These are phyloP conservation scores for Cyphellophora europaea DNA, from an alignment of 2,329 filamentous ascomycete genomes.

Conservation along the genomic window DNA sequence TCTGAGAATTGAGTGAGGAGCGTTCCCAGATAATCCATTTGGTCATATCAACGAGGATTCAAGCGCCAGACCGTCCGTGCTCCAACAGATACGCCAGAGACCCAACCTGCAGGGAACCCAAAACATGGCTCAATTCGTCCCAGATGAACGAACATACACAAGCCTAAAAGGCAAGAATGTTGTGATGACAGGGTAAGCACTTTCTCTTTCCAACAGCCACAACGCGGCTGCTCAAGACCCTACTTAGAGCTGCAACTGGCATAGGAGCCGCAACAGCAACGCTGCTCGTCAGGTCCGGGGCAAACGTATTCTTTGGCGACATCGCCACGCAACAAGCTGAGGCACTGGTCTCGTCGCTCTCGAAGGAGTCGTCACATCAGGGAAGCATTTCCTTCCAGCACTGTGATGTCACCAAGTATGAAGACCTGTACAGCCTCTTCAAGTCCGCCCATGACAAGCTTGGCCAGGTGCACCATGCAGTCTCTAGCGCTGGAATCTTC, in stretches of 20 bases:
- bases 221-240: too few species aligned
- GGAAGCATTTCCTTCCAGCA: constrained; percentile 3
- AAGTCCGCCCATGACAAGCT: constrained; percentile 1
- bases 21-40: too few species aligned
- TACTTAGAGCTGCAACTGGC: constrained; percentile 20
- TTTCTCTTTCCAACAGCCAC: too few species aligned
- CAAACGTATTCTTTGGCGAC: constrained; percentile 8
- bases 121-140: background rate
- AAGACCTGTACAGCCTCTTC: constrained; percentile 6
- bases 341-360: background rate
- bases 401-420: constrained; percentile 2
- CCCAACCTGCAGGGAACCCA: too few species aligned
- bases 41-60: too few species aligned
- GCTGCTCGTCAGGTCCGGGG: constrained; percentile 1
- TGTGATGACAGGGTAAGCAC: background rate
- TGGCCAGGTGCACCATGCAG: constrained; percentile 31
- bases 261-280: constrained; percentile 29
- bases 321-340: background rate
- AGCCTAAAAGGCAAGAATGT: constrained; percentile 1
- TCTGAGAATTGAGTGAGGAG: too few species aligned
- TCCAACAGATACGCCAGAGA: too few species aligned
- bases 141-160: background rate
- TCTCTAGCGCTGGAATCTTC: constrained; percentile 37
- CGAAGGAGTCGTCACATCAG: background rate
- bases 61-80: too few species aligned